Base-by-base conservation (phyloP, 345 rosid species). In the Lagerstroemia speciosa region DNA sequence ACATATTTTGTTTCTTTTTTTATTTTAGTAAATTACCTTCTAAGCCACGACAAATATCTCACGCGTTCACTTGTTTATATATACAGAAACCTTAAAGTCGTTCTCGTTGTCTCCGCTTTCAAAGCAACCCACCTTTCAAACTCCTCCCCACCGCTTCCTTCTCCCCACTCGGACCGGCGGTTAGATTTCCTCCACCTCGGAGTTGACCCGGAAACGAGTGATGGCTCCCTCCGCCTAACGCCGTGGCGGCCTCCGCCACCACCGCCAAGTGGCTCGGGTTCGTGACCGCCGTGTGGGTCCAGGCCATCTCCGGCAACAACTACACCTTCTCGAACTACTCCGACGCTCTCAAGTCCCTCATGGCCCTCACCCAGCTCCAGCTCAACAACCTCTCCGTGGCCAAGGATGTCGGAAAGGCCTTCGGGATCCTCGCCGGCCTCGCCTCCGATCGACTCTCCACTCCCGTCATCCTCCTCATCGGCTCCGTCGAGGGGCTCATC, bases 221-320 rank as follows among this genome's bases (percentile, higher is more conserved):
- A 48, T 27, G 34, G 19, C 63, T 58, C 63, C 34, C 34, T 58
- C 32, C 20, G 33, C 5, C 46, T 36, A 9, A n/a, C 8, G 30
- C 16, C 67, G 31, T 32, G 32, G 33, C 50, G 31, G 50, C 48
- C 73, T 38, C 5, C 57, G 1, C 66, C 46, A 16, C 62, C 62
- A 62, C 41, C 65, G 9, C 72, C 80, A 33, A 89, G 84, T 93
- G 98, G 98, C 85, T 93, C 29, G 98, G 97, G 1, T 88, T 93
- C 60, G 95, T 93, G 0, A 86, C 97, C 0, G 98, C 98, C 16
- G 94, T 93, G 34, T 93, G 98, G 98, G 96, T 93, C 33, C 96
- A 89, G 75, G 62, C 93, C 64, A 80, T 93, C 45, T 89, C 98
- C 26, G 98, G 98, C 76, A 93, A 93, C 84, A 93, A 93, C 71